Evolutionary conservation across 2,329 filamentous ascomycete species (phyloP).

Genomic region (Fusarium caatingaense): DNA sequence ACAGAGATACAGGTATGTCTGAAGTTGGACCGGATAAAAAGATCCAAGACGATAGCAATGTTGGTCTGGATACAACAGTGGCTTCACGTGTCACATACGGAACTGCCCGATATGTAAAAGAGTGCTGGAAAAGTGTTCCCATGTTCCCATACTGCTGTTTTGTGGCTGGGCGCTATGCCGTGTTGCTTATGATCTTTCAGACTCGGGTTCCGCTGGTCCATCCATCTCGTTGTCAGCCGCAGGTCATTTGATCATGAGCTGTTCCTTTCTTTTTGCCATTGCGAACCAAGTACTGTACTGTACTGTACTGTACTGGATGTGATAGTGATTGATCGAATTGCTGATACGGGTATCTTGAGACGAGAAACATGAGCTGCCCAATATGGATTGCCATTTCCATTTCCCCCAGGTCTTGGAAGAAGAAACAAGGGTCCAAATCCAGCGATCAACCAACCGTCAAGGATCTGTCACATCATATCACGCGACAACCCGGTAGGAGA

Average conservation of each 20-base stretch:
- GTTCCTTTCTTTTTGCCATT: background rate
- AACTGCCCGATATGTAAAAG: slow-evolving; percentile 27
- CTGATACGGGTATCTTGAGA: slow-evolving; percentile 35
- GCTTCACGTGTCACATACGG: slow-evolving; percentile 29
- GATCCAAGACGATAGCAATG: background rate
- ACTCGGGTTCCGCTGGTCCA: slow-evolving; percentile 6
- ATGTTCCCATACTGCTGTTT: slow-evolving; percentile 16
- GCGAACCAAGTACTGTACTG: background rate
- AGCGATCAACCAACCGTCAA: slow-evolving; percentile 10
- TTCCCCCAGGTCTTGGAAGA: slow-evolving; percentile 38
- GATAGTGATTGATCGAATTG: slow-evolving; percentile 2
- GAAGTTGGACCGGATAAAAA: slow-evolving; percentile 15
- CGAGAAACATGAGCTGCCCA: slow-evolving; percentile 26
- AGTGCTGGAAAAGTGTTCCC: slow-evolving; percentile 22
- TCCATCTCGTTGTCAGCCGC: background rate
- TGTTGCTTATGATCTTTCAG: slow-evolving; percentile 12
- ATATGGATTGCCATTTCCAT: slow-evolving; percentile 32
- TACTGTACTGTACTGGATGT: background rate
- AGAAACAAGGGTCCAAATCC: slow-evolving; percentile 35
- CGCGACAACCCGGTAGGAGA: slow-evolving; percentile 40
- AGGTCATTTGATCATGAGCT: background rate
- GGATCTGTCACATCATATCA: slow-evolving; percentile 33
- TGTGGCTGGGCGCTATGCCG: slow-evolving; percentile 18
- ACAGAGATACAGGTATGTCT: slow-evolving; percentile 22
- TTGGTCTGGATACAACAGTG: background rate